Base-by-base conservation (phyloP, 1,284 basidiomycete genomes). In the Apiotrichum sp. region DNA sequence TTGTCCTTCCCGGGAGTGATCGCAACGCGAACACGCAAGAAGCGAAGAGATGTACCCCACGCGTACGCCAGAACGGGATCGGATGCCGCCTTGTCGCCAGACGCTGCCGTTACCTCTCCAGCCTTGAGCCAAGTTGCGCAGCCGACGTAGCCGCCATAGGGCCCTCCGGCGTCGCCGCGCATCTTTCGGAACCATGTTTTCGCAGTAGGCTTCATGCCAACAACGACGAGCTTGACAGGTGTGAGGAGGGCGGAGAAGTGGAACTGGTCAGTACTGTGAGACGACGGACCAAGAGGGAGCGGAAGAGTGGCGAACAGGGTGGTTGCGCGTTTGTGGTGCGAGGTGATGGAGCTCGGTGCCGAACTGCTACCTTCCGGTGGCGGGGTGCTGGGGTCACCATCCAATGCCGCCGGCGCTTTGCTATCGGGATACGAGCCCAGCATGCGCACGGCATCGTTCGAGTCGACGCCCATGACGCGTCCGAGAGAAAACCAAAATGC, bases 401-500 rank as follows among this genome's bases (percentile, higher is more conserved):
- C 40, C 36, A 38, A 14, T 7, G 36, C 14, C 3, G 32, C 46
- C 9, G 46, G 46, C 10, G 40, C 9, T 16, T 58, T 78, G 39
- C 84, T 82, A 16, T 84, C 80, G 7, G 88, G 87, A 72, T 98
- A 97, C 67, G 87, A 88, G 0, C 96, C 96, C 4, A 98, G 81
- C 59, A 99, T 89, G 13, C 96, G 85, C 39, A 98, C 82, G 10
- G 91, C 92, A 71, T 99, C 96, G 43, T 89, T 87, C 8, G 93
- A 93, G 53, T 96, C 92, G 13, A 99, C 88, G 60, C 97, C 97
- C 16, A 98, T 81, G 6, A 98, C 87, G 68, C 91, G 93, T 16
- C 96, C 93, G 2, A 99, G 79, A 52, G 88, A 90, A 74, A 98
- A 95, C 73, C 92, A 98, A 76, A 99, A 98, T 0, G 91, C 88